A percentile compares a stretch with the other conserved stretches of the same genome.
Conservation (phyloP, 768 basidiomycete genomes). For the Boletus subcaerulescens region DNA sequence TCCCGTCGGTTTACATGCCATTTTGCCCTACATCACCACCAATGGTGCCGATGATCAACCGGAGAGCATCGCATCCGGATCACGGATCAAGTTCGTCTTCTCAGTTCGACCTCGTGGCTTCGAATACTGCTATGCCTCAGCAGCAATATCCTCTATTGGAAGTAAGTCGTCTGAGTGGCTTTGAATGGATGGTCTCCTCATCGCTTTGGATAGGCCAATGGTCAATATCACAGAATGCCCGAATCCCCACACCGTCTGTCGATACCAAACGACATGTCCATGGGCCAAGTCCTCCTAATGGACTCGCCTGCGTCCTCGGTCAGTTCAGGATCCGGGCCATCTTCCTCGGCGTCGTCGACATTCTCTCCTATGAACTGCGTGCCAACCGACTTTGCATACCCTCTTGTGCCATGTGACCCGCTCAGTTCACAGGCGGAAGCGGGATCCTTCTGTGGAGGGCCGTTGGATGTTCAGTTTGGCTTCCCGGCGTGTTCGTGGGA, state of each 20-base stretch:
- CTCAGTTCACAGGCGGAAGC: conserved; percentile 10
- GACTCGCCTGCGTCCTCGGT: conserved; percentile 50
- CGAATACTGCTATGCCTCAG: conserved; percentile 40
- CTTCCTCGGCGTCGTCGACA: conserved; percentile 46
- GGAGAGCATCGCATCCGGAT: conserved; percentile 53
- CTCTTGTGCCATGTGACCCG: conserved; percentile 18
- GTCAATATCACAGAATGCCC: conserved; percentile 52
- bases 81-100: conserved; percentile 42
- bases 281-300: conserved; percentile 42
- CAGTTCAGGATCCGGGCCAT: conserved; percentile 45
- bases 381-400: conserved; percentile 22
- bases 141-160: conserved; percentile 35
- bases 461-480: conserved; percentile 26
- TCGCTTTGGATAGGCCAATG: conserved; percentile 38
- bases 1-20: conserved; percentile 62
- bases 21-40: conserved; percentile 66
- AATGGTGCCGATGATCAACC: conserved; percentile 52
- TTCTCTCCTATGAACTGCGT: conserved; percentile 42
- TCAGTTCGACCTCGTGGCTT: conserved; percentile 56
- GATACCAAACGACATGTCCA: conserved; percentile 36
- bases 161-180: conserved; percentile 22
- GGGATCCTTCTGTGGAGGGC: conserved; percentile 18
- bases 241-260: conserved; percentile 42
- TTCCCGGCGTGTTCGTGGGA: conserved; percentile 24
- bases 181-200: conserved; percentile 6